Conservation (phyloP, 140 eudicot species). For the Cichorium intybus region DNA sequence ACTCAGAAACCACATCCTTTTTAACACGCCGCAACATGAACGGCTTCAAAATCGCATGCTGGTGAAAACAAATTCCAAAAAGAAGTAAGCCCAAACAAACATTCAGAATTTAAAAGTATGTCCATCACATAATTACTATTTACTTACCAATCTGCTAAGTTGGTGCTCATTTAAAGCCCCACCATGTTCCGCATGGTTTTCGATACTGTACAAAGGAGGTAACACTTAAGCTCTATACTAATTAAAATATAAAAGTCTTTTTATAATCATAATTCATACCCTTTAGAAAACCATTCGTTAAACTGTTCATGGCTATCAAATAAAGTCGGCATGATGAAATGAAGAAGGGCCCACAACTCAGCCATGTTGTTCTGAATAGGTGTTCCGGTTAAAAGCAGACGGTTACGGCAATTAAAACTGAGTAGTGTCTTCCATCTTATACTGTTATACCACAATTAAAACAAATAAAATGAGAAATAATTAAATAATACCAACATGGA, state of each 20-base stretch:
- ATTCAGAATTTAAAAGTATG: not conserved
- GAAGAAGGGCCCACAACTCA: slow-evolving; percentile 97
- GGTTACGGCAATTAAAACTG: slow-evolving; percentile 96
- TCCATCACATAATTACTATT: slow-evolving; percentile 7
- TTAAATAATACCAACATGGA: not conserved
- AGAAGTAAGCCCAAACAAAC: not conserved
- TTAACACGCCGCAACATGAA: slow-evolving; percentile 96
- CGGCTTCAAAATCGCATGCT: slow-evolving; percentile 99
- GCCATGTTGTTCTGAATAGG: slow-evolving; percentile 99
- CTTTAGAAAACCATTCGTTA: slow-evolving; percentile 98
- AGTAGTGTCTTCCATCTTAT: slow-evolving; percentile 99
- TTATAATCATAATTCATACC: slow-evolving; percentile 70
- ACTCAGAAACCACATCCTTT: slow-evolving; percentile 87
- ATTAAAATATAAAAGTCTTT: not conserved
- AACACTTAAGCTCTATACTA: not conserved
- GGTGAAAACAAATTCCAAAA: slow-evolving; percentile 13
- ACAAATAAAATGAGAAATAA: slow-evolving; percentile 18
- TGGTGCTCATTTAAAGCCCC: slow-evolving; percentile 99
- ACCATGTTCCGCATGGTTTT: slow-evolving; percentile 98
- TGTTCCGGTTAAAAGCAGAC: slow-evolving; percentile 96
- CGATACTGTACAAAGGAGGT: slow-evolving; percentile 53
- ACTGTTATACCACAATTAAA: slow-evolving; percentile 52
- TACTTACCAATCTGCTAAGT: slow-evolving; percentile 87
- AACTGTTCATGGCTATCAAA: slow-evolving; percentile 98
- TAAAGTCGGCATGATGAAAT: slow-evolving; percentile 96